Evolutionary conservation across 2,329 filamentous ascomycete species (phyloP).

Genomic region (Arachnomyces sp.): DNA sequence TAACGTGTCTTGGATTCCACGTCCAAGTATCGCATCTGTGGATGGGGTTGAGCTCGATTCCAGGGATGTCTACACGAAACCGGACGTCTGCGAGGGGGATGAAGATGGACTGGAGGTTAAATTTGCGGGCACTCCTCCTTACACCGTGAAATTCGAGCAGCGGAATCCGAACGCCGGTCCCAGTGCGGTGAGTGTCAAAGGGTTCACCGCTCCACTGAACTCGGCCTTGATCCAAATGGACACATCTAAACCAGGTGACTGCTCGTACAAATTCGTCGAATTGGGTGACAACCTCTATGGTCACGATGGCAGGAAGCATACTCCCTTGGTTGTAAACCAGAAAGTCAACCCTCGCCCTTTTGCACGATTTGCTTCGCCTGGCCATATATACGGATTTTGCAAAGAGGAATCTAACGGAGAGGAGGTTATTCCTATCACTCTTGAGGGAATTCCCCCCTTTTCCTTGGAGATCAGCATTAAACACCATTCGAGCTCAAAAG

Average conservation of each 20-base stretch:
- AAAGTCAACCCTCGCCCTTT: constrained; percentile 76
- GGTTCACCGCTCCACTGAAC: constrained; percentile 68
- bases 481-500: constrained; percentile 71
- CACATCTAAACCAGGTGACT: constrained; percentile 71
- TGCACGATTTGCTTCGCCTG: constrained; percentile 74
- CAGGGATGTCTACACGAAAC: constrained; percentile 58
- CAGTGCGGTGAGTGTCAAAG: constrained; percentile 58
- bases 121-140: constrained; percentile 75
- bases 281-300: constrained; percentile 83
- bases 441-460: constrained; percentile 81
- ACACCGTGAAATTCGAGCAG: constrained; percentile 73
- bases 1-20: constrained; percentile 74
- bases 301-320: constrained; percentile 58
- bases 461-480: constrained; percentile 87
- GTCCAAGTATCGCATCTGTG: constrained; percentile 63
- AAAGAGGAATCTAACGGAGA: constrained; percentile 67
- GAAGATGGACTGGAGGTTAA: constrained; percentile 79
- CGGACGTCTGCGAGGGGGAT: constrained; percentile 87
- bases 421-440: constrained; percentile 77
- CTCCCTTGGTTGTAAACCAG: constrained; percentile 66
- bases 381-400: constrained; percentile 93
- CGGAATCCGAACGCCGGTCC: constrained; percentile 63
- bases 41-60: constrained; percentile 41
- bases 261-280: constrained; percentile 78
- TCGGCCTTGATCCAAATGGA: constrained; percentile 78